phyloP scores from a whole-genome alignment of 192 early-diverging fungal genomes.

The Rhizophagus sp. region DNA sequence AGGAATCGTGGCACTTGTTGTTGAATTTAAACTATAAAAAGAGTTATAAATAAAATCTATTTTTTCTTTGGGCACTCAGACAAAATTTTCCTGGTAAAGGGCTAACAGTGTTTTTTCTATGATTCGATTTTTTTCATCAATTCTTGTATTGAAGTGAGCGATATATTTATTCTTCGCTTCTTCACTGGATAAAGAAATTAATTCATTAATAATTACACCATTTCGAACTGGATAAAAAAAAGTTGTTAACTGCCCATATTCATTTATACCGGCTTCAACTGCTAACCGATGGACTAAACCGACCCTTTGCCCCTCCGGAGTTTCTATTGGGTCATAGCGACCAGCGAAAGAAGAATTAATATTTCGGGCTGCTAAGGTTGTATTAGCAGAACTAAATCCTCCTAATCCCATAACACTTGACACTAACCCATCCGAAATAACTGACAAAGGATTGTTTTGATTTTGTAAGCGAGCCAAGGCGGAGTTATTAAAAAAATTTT shows the following conservation, averaged over 20 bases:
- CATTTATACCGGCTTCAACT: conserved; percentile 11
- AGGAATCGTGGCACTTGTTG: conserved; percentile 16
- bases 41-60: conserved; percentile 17
- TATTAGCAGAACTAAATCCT: conserved; percentile 9
- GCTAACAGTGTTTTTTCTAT: background rate
- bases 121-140: conserved; percentile 23
- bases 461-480: conserved; percentile 11
- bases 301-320: conserved; percentile 3
- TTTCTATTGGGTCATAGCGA: conserved; percentile 20
- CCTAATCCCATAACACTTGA: conserved; percentile 19
- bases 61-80: conserved; percentile 7
- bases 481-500: conserved; percentile 17
- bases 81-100: conserved; percentile 4
- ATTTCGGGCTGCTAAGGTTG: conserved; percentile 2
- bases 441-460: conserved; percentile 20
- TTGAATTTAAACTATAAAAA: conserved; percentile 18
- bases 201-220: no score
- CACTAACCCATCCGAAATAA: background rate
- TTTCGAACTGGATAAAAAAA: conserved; percentile 11
- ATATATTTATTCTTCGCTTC: conserved; percentile 21
- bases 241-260: background rate
- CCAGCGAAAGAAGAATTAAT: conserved; percentile 7
- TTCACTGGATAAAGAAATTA: conserved; percentile 10
- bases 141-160: background rate
- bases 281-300: conserved; percentile 8